A percentile compares a stretch with the other conserved stretches of the same genome.
Evolutionary conservation across 805 yeast genomes (phyloP).

Genomic region (Cyberlindnera americana): DNA sequence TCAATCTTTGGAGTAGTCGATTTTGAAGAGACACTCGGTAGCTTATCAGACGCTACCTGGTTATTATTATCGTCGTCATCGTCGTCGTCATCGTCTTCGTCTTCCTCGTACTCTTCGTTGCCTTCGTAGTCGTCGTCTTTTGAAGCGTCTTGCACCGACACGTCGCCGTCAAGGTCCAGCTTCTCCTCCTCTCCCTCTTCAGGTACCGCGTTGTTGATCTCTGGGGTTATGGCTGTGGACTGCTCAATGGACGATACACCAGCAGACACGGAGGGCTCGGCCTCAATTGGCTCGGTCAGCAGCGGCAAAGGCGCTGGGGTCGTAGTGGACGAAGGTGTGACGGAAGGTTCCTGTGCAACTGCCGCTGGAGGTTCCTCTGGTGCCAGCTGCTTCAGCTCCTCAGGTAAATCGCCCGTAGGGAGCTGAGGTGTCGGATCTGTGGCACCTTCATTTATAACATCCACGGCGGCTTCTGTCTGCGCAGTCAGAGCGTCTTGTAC

Average conservation of each 20-base stretch:
- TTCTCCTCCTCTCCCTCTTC: conserved; percentile 1
- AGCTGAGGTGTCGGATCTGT: too few relatives aligned
- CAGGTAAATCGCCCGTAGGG: too few relatives aligned
- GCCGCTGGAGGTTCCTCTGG: too few relatives aligned
- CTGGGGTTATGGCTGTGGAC: background rate
- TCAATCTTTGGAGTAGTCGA: conserved; percentile 18
- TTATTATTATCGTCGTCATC: conserved; percentile 8
- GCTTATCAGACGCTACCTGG: too few relatives aligned
- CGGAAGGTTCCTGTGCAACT: too few relatives aligned
- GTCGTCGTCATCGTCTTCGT: conserved; percentile 10
- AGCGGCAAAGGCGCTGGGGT: background rate
- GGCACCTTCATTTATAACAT: too few relatives aligned
- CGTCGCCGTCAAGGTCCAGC: conserved; percentile 17
- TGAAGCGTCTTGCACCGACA: conserved; percentile 11
- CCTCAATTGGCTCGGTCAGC: background rate
- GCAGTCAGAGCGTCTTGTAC: too few relatives aligned
- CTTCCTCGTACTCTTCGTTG: conserved; percentile 9
- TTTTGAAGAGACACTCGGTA: background rate
- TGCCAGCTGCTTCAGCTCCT: too few relatives aligned
- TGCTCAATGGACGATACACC: background rate
- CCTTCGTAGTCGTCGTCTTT: conserved; percentile 14
- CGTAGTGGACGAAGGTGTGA: background rate
- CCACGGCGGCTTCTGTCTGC: too few relatives aligned
- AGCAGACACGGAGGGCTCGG: too few relatives aligned
- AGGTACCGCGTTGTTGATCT: background rate